Evolutionary conservation across 495 filamentous ascomycete genomes (phyloP).

Genomic region (Podospora bellae-mahoneyi): DNA sequence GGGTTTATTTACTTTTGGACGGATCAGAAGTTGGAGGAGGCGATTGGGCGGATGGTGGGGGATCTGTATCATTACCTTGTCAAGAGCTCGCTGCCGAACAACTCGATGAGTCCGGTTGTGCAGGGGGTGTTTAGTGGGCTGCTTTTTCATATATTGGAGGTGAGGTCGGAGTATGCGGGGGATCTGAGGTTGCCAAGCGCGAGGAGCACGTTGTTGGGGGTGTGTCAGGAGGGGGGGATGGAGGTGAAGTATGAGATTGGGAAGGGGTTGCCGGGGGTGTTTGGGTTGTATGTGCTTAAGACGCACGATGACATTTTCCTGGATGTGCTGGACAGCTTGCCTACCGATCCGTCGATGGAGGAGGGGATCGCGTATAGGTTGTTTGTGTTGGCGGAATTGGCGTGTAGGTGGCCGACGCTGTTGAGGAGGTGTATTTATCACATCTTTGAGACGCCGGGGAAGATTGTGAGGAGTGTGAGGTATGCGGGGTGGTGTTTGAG

Average conservation of each 20-base stretch:
- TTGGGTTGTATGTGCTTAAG: constrained; percentile 71
- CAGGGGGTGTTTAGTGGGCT: constrained; percentile 63
- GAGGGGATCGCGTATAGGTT: constrained; percentile 88
- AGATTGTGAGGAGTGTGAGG: constrained; percentile 54
- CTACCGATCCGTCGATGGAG: constrained; percentile 61
- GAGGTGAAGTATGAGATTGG: constrained; percentile 73
- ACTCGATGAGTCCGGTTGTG: constrained; percentile 62
- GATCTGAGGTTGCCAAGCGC: constrained; percentile 58
- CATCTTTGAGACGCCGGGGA: constrained; percentile 83
- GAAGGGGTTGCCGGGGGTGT: constrained; percentile 65
- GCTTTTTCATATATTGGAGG: constrained; percentile 62
- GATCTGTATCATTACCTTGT: constrained; percentile 82
- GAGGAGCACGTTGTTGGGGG: constrained; percentile 67
- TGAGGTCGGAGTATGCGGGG: constrained; percentile 59
- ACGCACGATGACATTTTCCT: constrained; percentile 78
- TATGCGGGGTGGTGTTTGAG: constrained; percentile 70
- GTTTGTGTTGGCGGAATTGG: constrained; percentile 68
- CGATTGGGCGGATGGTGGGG: constrained; percentile 56
- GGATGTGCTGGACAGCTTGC: constrained; percentile 70
- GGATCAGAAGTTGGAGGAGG: constrained; percentile 41
- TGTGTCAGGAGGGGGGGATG: constrained; percentile 64
- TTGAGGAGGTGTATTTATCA: constrained; percentile 82
- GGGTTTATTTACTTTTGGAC: constrained; percentile 64
- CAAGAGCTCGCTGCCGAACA: constrained; percentile 57
- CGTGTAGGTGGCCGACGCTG: constrained; percentile 74